A percentile compares a stretch with the other conserved stretches of the same genome.
Evolutionary conservation across 108 stramenopile genomes (phyloP).

Genomic region (Poteriospumella lacustris): DNA sequence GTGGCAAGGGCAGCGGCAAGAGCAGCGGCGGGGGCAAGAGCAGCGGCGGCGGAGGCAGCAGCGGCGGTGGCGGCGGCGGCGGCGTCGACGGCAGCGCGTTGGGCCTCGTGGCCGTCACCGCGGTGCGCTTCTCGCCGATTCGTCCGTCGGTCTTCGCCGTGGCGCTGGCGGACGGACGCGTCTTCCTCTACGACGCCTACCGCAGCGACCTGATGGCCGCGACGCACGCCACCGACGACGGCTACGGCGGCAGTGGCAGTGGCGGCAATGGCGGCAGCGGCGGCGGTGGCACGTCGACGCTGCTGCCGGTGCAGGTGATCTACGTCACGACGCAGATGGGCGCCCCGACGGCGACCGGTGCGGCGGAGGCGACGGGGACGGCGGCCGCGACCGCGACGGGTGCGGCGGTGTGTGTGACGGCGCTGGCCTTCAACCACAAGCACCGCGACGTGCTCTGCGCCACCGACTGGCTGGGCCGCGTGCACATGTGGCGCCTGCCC

Average conservation of each 20-base stretch:
- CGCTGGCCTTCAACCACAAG: conserved; percentile 1
- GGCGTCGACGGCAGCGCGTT: background rate
- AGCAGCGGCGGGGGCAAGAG: background rate
- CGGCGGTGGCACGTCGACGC: background rate
- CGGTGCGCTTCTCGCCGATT: background rate
- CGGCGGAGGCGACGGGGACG: background rate
- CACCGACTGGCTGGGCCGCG: background rate
- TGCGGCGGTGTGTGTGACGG: background rate
- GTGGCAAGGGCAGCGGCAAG: background rate
- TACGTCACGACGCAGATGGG: background rate
- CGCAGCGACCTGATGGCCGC: background rate
- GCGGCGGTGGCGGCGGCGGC: background rate
- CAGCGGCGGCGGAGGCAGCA: background rate
- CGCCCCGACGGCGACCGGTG: background rate
- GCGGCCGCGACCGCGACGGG: background rate
- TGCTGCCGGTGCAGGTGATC: background rate
- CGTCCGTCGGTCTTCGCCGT: conserved; percentile 18
- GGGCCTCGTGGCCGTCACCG: background rate
- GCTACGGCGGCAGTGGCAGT: background rate
- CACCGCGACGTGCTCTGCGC: background rate
- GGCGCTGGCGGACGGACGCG: background rate
- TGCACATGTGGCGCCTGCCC: conserved; percentile 2
- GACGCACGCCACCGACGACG: background rate
- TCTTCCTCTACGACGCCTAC: conserved; percentile 1
- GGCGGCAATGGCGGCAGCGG: no score